A percentile compares a stretch with the other conserved stretches of the same genome.
phyloP scores from a whole-genome alignment of 139 green algal genomes.

The Trebouxia sp. region DNA sequence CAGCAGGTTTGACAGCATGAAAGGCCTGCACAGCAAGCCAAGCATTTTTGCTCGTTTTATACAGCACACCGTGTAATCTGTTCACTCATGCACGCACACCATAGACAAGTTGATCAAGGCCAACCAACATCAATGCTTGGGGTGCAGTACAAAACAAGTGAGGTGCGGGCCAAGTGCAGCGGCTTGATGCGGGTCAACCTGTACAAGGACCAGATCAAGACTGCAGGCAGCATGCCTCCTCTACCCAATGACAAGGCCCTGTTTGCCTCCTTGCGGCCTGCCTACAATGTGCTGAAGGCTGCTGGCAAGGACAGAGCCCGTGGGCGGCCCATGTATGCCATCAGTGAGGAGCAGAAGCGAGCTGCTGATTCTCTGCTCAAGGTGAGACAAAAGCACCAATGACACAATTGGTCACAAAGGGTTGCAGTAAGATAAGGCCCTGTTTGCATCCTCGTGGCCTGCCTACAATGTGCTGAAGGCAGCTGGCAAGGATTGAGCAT shows the following conservation, averaged over 20 bases:
- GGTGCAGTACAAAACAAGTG: conserved; percentile 86
- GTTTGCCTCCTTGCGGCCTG: conserved; percentile 48
- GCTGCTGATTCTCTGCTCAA: conserved; percentile 48
- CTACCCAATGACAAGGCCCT: conserved; percentile 62
- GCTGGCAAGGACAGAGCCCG: conserved; percentile 18
- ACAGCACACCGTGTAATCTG: too few relatives aligned
- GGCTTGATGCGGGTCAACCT: conserved; percentile 81
- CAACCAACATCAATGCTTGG: too few relatives aligned
- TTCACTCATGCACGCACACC: too few relatives aligned
- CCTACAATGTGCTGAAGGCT: conserved; percentile 57
- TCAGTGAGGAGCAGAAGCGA: conserved; percentile 42
- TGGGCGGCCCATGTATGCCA: conserved; percentile 43
- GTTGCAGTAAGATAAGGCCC: too few relatives aligned
- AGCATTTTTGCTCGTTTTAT: too few relatives aligned
- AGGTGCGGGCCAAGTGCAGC: conserved; percentile 64
- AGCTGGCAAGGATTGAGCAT: too few relatives aligned
- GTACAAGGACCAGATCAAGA: conserved; percentile 80
- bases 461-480: not conserved
- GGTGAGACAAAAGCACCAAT: too few relatives aligned
- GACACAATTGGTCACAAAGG: too few relatives aligned
- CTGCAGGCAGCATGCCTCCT: conserved; percentile 46
- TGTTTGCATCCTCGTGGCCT: too few relatives aligned
- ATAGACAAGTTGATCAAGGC: too few relatives aligned
- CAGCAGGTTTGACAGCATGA: too few relatives aligned
- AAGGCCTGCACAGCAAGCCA: too few relatives aligned